A percentile compares a stretch with the other conserved stretches of the same genome.
phyloP scores from a whole-genome alignment of 2,329 filamentous ascomycete genomes.

The Byssothecium circinans region DNA sequence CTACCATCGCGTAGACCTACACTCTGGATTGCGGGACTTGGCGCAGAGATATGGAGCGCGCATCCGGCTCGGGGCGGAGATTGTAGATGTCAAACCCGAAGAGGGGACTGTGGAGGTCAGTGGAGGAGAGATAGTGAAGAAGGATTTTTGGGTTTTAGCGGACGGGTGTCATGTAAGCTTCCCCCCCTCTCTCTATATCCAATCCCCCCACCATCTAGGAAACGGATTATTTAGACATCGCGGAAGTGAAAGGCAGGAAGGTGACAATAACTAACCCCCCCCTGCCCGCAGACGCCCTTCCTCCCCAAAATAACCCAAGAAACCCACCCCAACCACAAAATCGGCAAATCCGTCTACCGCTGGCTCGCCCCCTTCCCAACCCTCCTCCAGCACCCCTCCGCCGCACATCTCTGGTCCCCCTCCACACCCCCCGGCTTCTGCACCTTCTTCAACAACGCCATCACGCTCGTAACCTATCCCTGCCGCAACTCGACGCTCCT shows the following conservation, averaged over 20 bases:
- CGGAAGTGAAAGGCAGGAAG: no score
- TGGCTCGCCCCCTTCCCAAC: conserved; percentile 15
- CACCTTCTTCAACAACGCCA: conserved; percentile 5
- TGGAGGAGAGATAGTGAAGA: conserved; percentile 9
- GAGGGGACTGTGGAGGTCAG: conserved; percentile 21
- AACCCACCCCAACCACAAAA: conserved; percentile 11
- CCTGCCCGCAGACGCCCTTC: conserved; percentile 8
- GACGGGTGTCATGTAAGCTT: conserved; percentile 17
- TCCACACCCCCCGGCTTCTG: conserved; percentile 9
- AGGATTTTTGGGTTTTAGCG: conserved; percentile 15
- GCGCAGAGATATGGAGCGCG: conserved; percentile 7
- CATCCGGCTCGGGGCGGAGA: conserved; percentile 11
- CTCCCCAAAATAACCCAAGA: conserved; percentile 9
- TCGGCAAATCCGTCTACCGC: conserved; percentile 15
- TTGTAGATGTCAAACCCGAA: conserved; percentile 30
- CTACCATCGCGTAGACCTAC: conserved; percentile 18
- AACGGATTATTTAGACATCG: no score
- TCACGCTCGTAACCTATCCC: conserved; percentile 16
- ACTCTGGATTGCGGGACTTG: conserved; percentile 12
- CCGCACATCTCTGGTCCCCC: conserved; percentile 5
- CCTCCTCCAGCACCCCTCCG: conserved; percentile 8
- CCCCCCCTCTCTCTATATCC: background rate
- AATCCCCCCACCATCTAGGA: no score
- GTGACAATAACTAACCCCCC: no score
- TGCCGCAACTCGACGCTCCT: conserved; percentile 11